These are phyloP conservation scores for Cercophora newfieldiana DNA, from an alignment of 495 filamentous ascomycete genomes.

Conservation along the genomic window DNA sequence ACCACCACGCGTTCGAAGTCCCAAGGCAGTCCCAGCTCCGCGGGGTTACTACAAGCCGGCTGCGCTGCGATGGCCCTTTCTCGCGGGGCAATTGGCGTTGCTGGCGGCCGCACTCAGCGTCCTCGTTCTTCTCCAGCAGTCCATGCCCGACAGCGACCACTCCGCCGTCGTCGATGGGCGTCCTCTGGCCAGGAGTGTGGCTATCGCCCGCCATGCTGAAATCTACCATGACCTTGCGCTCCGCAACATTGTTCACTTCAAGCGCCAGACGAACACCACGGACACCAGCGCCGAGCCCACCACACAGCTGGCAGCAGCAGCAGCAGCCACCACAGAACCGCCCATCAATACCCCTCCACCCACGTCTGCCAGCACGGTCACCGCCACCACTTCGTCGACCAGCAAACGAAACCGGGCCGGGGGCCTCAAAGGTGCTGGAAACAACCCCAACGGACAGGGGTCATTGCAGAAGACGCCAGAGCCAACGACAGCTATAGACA, in stretches of 20 bases:
- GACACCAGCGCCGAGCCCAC: too few species aligned
- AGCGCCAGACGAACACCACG: not conserved
- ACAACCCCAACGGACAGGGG: too few species aligned
- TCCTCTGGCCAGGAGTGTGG: not conserved
- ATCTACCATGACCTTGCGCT: not conserved
- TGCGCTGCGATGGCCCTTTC: not conserved
- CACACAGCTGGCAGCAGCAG: too few species aligned
- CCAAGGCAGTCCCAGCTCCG: not conserved
- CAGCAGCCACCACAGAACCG: too few species aligned
- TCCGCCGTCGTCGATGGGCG: not conserved
- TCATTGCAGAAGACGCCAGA: too few species aligned
- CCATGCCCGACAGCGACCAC: not conserved
- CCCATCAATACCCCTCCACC: too few species aligned
- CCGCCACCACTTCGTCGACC: too few species aligned
- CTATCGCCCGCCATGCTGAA: not conserved
- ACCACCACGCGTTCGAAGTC: not conserved
- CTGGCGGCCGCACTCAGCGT: not conserved
- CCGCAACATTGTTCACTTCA: not conserved
- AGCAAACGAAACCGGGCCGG: too few species aligned
- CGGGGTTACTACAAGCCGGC: not conserved
- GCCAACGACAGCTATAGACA: too few species aligned
- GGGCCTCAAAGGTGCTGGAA: too few species aligned
- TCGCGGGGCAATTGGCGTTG: not conserved
- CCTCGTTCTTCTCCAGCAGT: not conserved
- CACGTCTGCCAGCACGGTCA: too few species aligned